Evolutionary conservation across 495 filamentous ascomycete species (phyloP).

Genomic region (Ramalina peruviana): DNA sequence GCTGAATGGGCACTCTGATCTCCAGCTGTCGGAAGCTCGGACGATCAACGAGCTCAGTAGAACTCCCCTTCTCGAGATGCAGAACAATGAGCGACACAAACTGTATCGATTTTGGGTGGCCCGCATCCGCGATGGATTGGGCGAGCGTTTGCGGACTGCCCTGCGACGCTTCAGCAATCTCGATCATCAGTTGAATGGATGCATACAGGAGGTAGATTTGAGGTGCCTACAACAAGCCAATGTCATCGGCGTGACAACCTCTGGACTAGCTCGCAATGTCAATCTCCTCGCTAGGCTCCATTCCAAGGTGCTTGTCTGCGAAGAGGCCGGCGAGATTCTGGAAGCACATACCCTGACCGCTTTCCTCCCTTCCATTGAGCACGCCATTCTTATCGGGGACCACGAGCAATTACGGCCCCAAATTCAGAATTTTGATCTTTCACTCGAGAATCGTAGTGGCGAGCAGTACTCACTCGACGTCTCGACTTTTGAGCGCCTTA

Average conservation of each 20-base stretch:
- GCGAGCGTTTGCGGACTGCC: conserved; percentile 20
- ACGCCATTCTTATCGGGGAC: conserved; percentile 68
- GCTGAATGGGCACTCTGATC: neutral
- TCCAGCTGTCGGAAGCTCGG: neutral
- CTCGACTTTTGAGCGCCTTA: conserved; percentile 56
- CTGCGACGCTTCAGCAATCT: conserved; percentile 25
- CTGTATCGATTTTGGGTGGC: conserved; percentile 32
- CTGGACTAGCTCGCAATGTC: conserved; percentile 54
- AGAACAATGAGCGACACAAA: conserved; percentile 13
- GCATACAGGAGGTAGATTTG: conserved; percentile 22
- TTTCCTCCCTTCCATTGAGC: conserved; percentile 54
- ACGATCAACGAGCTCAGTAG: conserved; percentile 7
- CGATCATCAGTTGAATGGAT: conserved; percentile 7
- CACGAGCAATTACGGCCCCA: conserved; percentile 60
- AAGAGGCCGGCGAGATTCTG: conserved; percentile 68
- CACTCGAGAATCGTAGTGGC: conserved; percentile 40
- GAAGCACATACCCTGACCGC: conserved; percentile 57
- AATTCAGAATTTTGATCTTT: conserved; percentile 49
- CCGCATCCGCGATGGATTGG: conserved; percentile 23
- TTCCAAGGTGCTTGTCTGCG: conserved; percentile 58
- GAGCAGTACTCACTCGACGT: conserved; percentile 45
- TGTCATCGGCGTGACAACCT: conserved; percentile 63
- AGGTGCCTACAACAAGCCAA: conserved; percentile 28
- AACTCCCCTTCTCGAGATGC: conserved; percentile 12
- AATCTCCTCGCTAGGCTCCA: conserved; percentile 43